phyloP scores from a whole-genome alignment of 2,329 filamentous ascomycete genomes.

The Penicillium sp. region DNA sequence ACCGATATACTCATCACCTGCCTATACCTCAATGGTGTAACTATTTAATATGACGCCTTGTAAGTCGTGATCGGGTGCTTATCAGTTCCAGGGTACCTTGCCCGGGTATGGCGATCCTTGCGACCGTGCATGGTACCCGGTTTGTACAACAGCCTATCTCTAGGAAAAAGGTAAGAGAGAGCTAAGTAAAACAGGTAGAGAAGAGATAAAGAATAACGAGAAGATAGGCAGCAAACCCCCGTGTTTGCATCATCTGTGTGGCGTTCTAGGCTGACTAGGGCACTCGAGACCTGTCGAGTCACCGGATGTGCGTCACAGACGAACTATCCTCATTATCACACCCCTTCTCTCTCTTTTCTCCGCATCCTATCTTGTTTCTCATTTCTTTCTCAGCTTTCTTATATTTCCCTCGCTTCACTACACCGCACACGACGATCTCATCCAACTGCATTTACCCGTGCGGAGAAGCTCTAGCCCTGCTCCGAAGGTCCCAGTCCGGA shows the following conservation, averaged over 20 bases:
- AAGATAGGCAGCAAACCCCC: neutral
- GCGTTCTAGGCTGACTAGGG: constrained; percentile 2
- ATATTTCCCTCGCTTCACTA: constrained; percentile 17
- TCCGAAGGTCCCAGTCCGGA: constrained; percentile 27
- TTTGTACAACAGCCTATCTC: neutral
- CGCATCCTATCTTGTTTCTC: constrained; percentile 1
- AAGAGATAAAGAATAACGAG: neutral
- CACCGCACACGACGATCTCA: constrained; percentile 8
- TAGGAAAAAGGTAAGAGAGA: neutral
- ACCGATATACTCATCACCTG: neutral
- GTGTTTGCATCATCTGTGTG: constrained; percentile 5
- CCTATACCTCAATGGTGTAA: neutral
- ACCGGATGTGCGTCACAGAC: constrained; percentile 45
- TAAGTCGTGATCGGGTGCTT: constrained; percentile 5
- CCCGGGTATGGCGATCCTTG: constrained; percentile 2
- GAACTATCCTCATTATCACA: constrained; percentile 18
- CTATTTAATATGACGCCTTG: neutral
- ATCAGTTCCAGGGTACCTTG: neutral
- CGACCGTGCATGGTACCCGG: neutral
- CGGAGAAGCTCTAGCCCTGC: constrained; percentile 41
- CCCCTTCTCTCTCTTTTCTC: constrained; percentile 18
- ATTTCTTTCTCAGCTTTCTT: neutral
- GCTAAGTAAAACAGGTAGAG: no score
- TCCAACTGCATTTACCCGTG: constrained; percentile 26
- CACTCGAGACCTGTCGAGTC: constrained; percentile 35